Base-by-base conservation (phyloP, 257 asterid genomes). In the Solanum ossicruentum region DNA sequence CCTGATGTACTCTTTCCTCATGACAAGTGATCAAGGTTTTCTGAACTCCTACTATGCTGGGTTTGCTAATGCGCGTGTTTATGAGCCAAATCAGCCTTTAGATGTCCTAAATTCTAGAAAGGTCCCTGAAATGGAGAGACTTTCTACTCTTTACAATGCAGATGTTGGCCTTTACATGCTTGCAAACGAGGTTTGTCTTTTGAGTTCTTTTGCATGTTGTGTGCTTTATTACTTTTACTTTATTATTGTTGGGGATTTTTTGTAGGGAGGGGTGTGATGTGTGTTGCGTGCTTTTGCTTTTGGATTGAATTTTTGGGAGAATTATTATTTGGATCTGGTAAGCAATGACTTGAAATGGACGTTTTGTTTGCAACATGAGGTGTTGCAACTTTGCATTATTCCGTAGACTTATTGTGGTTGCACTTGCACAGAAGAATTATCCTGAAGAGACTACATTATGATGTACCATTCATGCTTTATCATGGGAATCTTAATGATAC, bases 161-260 rank as follows among this genome's bases (percentile, higher is more conserved):
- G 99, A 97, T 93, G 98, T 97, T 90, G 99, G 98, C 80, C 99
- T 97, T 87, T 97, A 97, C 94, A 97, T 97, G 98, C 99, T 97
- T 85, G 99, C 99, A 69, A 97, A 97, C 90, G 95, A 97, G 98
- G 99, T 97, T 86, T 20, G 80, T 77, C 55, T 43, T 49, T 75
- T 8, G 60, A 75, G 39, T 75, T 56, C 63, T 43, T 32, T 23
- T 36, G 47, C 23, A 32, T 72, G 54, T 23, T n/a, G 21, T 61
- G 11, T 32, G 23, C 9, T 70, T 17, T 2, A 17, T 77, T 28
- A 28, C 32, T 28, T 28, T 28, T 28, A 28, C 32, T 28, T 28
- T 28, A 28, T 45, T 28, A 11, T 85, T 79, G 70, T 39, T 3
- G 81, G 39, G 81, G 3, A 1, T 12, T 6, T 47, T 47, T 47